Base-by-base conservation (phyloP, 768 basidiomycete species). In the Tricholoma furcatifolium region DNA sequence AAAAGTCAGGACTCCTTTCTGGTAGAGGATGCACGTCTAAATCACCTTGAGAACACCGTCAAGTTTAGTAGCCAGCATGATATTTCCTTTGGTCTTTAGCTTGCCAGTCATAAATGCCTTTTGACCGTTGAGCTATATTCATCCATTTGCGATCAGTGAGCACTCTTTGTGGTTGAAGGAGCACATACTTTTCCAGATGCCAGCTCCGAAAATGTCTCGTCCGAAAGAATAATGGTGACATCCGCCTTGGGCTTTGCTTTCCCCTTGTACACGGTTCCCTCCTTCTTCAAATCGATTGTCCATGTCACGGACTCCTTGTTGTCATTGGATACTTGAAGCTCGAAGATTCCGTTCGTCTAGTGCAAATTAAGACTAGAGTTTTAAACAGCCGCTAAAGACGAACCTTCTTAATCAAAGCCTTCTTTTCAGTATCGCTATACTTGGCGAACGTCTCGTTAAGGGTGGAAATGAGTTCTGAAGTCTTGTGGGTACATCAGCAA, bases 81-180 rank as follows among this genome's bases (percentile, higher is more conserved):
- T 84, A 72, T 93, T 94, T 50, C 92, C 93, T 67, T 81, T 88
- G 14, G 90, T 88, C 81, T 95, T 96, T 45, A 97, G 81, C 65
- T 91, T 90, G 24, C 94, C 94, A 6, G 89, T 91, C 90, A 98
- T 92, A 75, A 94, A 97, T 18, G 93, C 93, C 66, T 93, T 94
- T 71, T 97, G 94, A 17, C 91, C 93, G 61, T 90, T 92, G 41
- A 88, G 74, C 87, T 92, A 23, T 56, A 24, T 44, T 42, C n/a
- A 32, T 6, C 41, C 38, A 3, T 40, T 50, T 21, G 44, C n/a
- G 47, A 42, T 31, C 36, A 45, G 14, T 4, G 30, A 43, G 11
- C 34, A 20, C 15, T 23, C n/a, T 34, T 35, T 2, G 43, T 32
- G 27, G 7, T 31, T 20, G 30, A 43, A 17, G 24, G 23, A 8